These are phyloP conservation scores for Pythium dissimile DNA, from an alignment of 352 stramenopile species.

Conservation along the genomic window DNA sequence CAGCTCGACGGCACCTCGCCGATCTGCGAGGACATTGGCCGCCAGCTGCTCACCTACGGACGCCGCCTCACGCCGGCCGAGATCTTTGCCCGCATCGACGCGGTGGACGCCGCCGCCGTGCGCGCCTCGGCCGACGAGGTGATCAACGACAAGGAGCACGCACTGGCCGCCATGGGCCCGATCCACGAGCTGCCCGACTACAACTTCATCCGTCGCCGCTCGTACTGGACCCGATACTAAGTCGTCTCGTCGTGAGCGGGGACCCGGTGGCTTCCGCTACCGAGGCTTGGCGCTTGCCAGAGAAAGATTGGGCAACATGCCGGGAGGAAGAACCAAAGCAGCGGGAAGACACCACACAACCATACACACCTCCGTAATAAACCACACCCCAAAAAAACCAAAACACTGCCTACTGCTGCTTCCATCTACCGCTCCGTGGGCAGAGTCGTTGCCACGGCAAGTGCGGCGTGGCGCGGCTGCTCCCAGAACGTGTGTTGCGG, in stretches of 20 bases:
- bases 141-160: conserved; percentile 99
- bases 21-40: conserved; percentile 99
- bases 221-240: conserved; percentile 97
- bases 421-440: too few species aligned
- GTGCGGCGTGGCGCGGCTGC: conserved; percentile 27
- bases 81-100: conserved; percentile 98
- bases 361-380: conserved; percentile 29
- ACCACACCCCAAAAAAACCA: conserved; percentile 23
- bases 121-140: conserved; percentile 81
- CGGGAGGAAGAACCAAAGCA: too few species aligned
- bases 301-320: too few species aligned
- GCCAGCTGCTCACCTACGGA: conserved; percentile 96
- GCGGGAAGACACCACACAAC: too few species aligned
- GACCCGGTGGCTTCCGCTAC: too few species aligned
- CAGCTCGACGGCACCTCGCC: conserved; percentile 98
- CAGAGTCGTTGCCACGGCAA: too few species aligned
- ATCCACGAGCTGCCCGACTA: conserved; percentile 99
- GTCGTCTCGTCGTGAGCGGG: conserved; percentile 15
- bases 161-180: conserved; percentile 95
- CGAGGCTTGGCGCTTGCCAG: too few species aligned
- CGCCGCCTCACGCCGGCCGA: conserved; percentile 97
- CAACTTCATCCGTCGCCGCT: conserved; percentile 99
- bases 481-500: conserved; percentile 56
- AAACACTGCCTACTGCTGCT: background rate
- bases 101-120: conserved; percentile 95